phyloP scores from a whole-genome alignment of 1,284 basidiomycete species.

The Leccinum fallax region DNA sequence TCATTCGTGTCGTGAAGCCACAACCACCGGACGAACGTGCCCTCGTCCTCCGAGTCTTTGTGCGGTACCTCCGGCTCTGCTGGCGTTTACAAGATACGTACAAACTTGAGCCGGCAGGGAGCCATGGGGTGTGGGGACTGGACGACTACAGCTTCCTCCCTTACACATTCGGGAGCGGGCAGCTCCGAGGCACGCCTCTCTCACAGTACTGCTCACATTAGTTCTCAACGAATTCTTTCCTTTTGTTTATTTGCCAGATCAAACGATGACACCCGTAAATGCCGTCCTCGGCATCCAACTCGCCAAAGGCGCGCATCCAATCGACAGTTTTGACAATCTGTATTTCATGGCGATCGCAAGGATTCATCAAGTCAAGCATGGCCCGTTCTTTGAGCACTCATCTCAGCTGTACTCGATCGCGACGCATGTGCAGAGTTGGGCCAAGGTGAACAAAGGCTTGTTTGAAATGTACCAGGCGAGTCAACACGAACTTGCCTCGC shows the following conservation, averaged over 20 bases:
- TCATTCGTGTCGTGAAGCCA: conserved; percentile 63
- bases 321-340: conserved; percentile 51
- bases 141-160: conserved; percentile 93
- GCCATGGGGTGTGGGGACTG: conserved; percentile 97
- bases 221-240: conserved; percentile 12
- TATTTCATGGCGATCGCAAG: conserved; percentile 84
- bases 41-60: conserved; percentile 66
- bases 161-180: conserved; percentile 92
- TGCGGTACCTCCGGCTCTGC: conserved; percentile 80
- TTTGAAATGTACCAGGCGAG: conserved; percentile 93
- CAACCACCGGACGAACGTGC: conserved; percentile 57
- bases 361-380: conserved; percentile 79
- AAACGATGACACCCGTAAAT: conserved; percentile 58
- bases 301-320: conserved; percentile 42
- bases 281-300: conserved; percentile 55
- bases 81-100: conserved; percentile 91
- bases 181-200: conserved; percentile 66
- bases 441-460: conserved; percentile 87
- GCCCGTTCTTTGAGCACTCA: conserved; percentile 91
- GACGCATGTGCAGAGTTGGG: conserved; percentile 82
- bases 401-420: conserved; percentile 90
- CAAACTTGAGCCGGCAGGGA: conserved; percentile 92
- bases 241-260: conserved; percentile 44
- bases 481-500: neutral
- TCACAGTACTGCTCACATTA: conserved; percentile 7